A percentile compares a stretch with the other conserved stretches of the same genome.
Conservation (phyloP, 805 yeast genomes). For the Candida xyloterini region DNA sequence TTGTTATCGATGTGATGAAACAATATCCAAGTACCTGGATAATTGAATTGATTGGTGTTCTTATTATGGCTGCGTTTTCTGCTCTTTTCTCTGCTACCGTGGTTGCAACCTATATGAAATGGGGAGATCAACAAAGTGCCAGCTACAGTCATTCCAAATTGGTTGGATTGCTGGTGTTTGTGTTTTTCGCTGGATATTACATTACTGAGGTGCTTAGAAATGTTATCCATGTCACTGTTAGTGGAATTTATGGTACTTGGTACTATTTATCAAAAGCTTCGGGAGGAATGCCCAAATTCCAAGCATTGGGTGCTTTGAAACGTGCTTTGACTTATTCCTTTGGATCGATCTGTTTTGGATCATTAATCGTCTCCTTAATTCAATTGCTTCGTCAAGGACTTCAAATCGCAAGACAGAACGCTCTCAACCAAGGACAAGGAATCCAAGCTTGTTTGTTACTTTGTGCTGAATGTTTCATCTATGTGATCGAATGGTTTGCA, state of each 20-base stretch:
- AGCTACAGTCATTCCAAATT: constrained; percentile 22
- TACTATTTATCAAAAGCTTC: constrained; percentile 58
- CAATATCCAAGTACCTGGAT: constrained; percentile 63
- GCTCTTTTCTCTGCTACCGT: constrained; percentile 64
- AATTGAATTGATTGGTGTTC: constrained; percentile 35
- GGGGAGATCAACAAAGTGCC: constrained; percentile 36
- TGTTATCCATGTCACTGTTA: constrained; percentile 74
- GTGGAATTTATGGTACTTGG: constrained; percentile 93
- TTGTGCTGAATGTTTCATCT: constrained; percentile 22
- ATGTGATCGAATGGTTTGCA: constrained; percentile 36
- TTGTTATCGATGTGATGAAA: constrained; percentile 69
- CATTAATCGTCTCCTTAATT: constrained; percentile 68
- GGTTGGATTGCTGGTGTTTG: constrained; percentile 57
- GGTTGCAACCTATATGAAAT: constrained; percentile 76
- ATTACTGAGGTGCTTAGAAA: constrained; percentile 81
- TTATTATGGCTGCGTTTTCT: constrained; percentile 62
- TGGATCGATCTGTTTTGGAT: constrained; percentile 86
- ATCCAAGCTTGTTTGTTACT: constrained; percentile 17
- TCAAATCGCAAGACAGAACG: constrained; percentile 43
- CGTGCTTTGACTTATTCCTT: constrained; percentile 82
- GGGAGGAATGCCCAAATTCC: constrained; percentile 68
- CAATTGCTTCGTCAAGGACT: constrained; percentile 61
- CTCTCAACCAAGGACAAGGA: constrained; percentile 22
- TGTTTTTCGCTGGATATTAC: constrained; percentile 80
- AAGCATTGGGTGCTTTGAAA: constrained; percentile 72